These are phyloP conservation scores for Colletotrichum incanum DNA, from an alignment of 2,329 filamentous ascomycete species.

Conservation along the genomic window DNA sequence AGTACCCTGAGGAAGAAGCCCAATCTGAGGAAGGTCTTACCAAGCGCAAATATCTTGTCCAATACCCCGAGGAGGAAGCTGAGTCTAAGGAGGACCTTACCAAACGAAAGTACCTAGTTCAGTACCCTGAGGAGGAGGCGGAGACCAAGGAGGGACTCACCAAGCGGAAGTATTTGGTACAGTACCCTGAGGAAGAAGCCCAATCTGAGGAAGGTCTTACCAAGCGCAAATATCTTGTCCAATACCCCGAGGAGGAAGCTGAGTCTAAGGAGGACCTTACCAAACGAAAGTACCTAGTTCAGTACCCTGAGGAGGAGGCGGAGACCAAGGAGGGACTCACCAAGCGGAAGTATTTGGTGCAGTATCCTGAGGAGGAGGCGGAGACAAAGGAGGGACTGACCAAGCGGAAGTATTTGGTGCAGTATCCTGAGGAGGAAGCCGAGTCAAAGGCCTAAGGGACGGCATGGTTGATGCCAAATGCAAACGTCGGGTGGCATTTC, in stretches of 20 bases:
- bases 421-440: conserved; percentile 2
- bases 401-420: background rate
- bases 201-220: background rate
- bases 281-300: background rate
- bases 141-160: background rate
- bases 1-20: background rate
- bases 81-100: background rate
- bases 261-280: background rate
- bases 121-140: background rate
- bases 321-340: background rate
- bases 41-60: background rate
- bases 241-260: background rate
- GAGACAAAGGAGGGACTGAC: background rate
- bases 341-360: conserved; percentile 1
- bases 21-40: background rate
- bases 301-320: background rate
- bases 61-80: background rate
- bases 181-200: background rate
- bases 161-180: background rate
- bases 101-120: background rate
- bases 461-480: background rate
- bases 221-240: background rate
- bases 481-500: background rate
- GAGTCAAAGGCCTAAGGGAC: background rate
- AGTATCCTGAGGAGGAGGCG: background rate